These are phyloP conservation scores for Penicillium egyptiacum DNA, from an alignment of 495 filamentous ascomycete species.

Conservation along the genomic window DNA sequence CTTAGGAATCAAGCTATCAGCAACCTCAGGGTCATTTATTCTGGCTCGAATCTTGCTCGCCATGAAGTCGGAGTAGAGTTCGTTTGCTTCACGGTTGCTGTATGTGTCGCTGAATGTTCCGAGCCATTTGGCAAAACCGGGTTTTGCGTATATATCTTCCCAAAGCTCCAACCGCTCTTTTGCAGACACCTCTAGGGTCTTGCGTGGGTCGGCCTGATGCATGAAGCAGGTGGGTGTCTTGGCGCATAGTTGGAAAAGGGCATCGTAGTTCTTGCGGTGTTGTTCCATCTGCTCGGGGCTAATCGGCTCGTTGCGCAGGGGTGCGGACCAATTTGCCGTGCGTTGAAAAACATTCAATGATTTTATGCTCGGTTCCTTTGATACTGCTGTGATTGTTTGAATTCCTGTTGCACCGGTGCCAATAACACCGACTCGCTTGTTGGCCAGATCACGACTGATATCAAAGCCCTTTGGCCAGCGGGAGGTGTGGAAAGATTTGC, in stretches of 20 bases:
- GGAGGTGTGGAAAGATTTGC: conserved; percentile 40
- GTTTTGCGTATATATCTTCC: conserved; percentile 30
- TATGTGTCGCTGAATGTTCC: conserved; percentile 34
- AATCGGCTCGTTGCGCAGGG: conserved; percentile 46
- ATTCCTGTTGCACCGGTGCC: conserved; percentile 53
- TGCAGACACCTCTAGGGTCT: conserved; percentile 20
- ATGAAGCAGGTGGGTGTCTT: conserved; percentile 47
- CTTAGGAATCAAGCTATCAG: conserved; percentile 33
- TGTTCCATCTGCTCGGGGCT: conserved; percentile 44
- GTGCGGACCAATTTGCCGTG: conserved; percentile 45
- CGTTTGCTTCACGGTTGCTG: conserved; percentile 26
- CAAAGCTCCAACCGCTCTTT: conserved; percentile 24
- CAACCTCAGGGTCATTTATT: conserved; percentile 28
- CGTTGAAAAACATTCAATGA: conserved; percentile 49
- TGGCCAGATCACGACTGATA: conserved; percentile 25
- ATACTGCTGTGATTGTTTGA: conserved; percentile 38
- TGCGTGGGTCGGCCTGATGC: conserved; percentile 31
- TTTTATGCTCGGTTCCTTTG: conserved; percentile 22
- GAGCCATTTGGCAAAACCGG: conserved; percentile 32
- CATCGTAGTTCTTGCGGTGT: conserved; percentile 40
- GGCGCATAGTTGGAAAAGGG: conserved; percentile 43
- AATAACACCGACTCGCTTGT: conserved; percentile 51
- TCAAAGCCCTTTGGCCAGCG: conserved; percentile 44
- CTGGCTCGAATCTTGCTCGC: conserved; percentile 29
- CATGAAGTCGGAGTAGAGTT: conserved; percentile 31